These are phyloP conservation scores for Rhizophora mangle DNA, from an alignment of 345 rosid genomes.

Conservation along the genomic window DNA sequence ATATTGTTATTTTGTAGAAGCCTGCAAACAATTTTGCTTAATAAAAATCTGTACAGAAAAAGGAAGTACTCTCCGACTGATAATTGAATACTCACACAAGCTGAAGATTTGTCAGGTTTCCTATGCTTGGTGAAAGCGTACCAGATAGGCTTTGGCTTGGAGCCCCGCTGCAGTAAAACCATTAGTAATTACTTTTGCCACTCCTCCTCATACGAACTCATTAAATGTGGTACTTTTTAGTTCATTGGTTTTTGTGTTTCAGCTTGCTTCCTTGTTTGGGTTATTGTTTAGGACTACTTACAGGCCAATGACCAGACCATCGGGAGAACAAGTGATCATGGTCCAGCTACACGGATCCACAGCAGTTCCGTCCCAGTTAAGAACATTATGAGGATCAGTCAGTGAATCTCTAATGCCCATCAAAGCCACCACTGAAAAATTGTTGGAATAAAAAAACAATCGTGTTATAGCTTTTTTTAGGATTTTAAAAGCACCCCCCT, in stretches of 20 bases:
- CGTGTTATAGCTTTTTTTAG: background rate
- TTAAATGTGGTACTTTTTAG: background rate
- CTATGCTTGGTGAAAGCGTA: constrained; percentile 59
- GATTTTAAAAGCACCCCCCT: background rate
- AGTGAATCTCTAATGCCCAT: constrained; percentile 49
- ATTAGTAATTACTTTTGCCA: constrained; percentile 7
- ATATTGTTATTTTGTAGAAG: constrained; percentile 72
- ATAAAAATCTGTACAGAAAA: background rate
- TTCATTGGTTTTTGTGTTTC: background rate
- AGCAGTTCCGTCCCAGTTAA: constrained; percentile 69
- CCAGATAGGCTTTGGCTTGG: constrained; percentile 85
- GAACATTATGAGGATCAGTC: constrained; percentile 62
- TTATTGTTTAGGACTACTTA: constrained; percentile 39
- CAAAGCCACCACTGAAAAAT: constrained; percentile 64
- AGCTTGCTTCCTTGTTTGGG: background rate
- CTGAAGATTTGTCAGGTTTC: constrained; percentile 79
- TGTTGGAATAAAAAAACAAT: background rate
- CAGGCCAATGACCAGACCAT: constrained; percentile 60
- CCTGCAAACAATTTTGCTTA: constrained; percentile 40
- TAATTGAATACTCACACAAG: constrained; percentile 52
- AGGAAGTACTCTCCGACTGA: background rate
- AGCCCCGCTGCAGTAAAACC: constrained; percentile 55
- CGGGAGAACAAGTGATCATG: constrained; percentile 65
- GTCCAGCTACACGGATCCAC: constrained; percentile 93
- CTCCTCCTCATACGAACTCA: background rate